These are phyloP conservation scores for Aspergillus ustus DNA, from an alignment of 2,329 filamentous ascomycete species.

Conservation along the genomic window DNA sequence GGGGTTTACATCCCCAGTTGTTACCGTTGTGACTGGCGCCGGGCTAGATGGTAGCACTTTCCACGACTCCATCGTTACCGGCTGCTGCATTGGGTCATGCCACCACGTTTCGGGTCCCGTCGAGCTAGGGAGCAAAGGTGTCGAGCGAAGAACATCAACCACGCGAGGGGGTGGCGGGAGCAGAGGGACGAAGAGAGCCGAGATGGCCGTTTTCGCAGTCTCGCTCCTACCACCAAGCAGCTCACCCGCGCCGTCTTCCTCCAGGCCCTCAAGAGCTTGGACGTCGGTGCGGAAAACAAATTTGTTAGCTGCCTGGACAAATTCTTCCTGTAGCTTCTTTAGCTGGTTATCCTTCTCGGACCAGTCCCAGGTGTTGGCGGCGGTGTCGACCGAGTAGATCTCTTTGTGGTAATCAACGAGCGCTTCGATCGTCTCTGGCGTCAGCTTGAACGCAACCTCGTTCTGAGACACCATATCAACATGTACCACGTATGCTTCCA, in stretches of 20 bases:
- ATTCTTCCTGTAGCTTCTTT: conserved; percentile 97
- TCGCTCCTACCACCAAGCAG: conserved; percentile 88
- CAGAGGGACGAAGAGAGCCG: conserved; percentile 81
- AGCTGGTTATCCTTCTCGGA: conserved; percentile 93
- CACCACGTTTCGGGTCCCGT: conserved; percentile 76
- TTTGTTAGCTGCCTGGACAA: conserved; percentile 94
- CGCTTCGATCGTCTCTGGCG: conserved; percentile 87
- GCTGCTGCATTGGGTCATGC: conserved; percentile 72
- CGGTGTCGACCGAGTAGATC: conserved; percentile 87
- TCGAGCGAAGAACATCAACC: conserved; percentile 85
- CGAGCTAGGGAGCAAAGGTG: conserved; percentile 83
- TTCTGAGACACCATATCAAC: conserved; percentile 98
- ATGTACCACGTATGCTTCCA: conserved; percentile 97
- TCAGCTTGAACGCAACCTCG: conserved; percentile 98
- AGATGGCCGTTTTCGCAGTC: conserved; percentile 86
- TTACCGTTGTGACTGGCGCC: conserved; percentile 71
- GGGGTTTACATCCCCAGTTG: conserved; percentile 72
- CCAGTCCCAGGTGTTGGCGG: conserved; percentile 91
- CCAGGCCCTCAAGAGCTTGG: conserved; percentile 87
- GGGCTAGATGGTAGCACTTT: conserved; percentile 88
- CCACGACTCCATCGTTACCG: conserved; percentile 82
- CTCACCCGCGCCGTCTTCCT: conserved; percentile 95
- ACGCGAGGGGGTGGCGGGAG: conserved; percentile 86
- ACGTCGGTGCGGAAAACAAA: conserved; percentile 93
- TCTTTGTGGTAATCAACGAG: conserved; percentile 97